Evolutionary conservation across 768 basidiomycete species (phyloP), one percentile per base, ranked within the genome.

Genomic region (Clavulina sp.): DNA sequence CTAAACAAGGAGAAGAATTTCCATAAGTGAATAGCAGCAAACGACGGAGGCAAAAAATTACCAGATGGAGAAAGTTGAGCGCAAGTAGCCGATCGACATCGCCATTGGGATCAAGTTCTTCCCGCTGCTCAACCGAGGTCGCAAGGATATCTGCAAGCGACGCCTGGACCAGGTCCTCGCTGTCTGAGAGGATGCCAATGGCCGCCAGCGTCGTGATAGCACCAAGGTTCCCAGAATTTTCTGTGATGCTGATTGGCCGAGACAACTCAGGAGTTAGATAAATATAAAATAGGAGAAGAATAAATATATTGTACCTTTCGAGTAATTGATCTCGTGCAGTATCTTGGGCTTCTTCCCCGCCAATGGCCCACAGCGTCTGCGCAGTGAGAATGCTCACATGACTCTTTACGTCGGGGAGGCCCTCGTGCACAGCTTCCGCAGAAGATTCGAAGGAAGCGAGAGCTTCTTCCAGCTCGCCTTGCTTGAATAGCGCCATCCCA

Each of bases 181-280:
- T 89, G 31, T 54, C 53, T 4, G 60, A 61, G 16, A 91, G 65
- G 51, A 89, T 78, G 7, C 86, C 89, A 76, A 95, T 88, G n/a
- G 83, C 84, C 0, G 84, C 84, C 1, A 96, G 73, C 0, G 80
- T 74, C 43, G 81, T 84, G 62, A 93, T 83, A 1, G 86, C 87
- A 50, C 74, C 70, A 48, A 89, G 62, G 60, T 91, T 86, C 55
- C 81, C 81, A 0, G 81, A 73, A 61, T 93, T 84, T 24, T 71
- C 64, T 0, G 80, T 71, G 56, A 95, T 81, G 59, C 91, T 93
- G 57, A 19, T 50, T 26, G 44, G 28, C 5, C 31, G 38, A 46
- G 49, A 28, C 43, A 30, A 40, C 9, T 49, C 40, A 48, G 50
- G 49, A 16, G 41, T 29, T 48, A 44, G 38, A 49, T 19, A 13